Base-by-base conservation (phyloP, 257 asterid genomes). In the Scutellaria barbata region DNA sequence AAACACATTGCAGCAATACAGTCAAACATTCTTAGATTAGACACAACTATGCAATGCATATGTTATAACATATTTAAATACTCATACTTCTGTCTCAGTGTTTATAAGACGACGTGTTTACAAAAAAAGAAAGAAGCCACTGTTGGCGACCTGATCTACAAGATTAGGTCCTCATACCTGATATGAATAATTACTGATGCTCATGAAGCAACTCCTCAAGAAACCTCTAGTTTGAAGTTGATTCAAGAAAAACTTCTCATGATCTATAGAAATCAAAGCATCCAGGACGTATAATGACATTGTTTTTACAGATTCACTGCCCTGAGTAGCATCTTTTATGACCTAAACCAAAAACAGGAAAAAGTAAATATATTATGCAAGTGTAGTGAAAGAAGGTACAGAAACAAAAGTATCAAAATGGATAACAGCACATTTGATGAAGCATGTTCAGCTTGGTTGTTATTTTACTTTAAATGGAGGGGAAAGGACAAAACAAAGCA, bases 181-280 rank as follows among this genome's bases (percentile, higher is more conserved):
- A 82, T 76, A 85, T 16, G 96, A 84, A 82, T 84, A 81, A 74
- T 84, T 92, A 78, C 89, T 84, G 77, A 95, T 87, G 86, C 77
- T 85, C 83, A 76, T 47, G 69, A 91, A 81, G 88, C 96, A 88
- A 65, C 92, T 78, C 85, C 95, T 83, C 81, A 94, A 76, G 83
- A 91, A 94, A 71, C 99, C 98, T 83, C 92, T 85, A 75, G 95
- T 89, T 63, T 91, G 96, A 78, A 95, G 90, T 80, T 89, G 98
- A 79, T 81, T 79, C 82, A 91, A 83, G 85, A 95, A 95, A 80
- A 78, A 85, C 79, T 89, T 95, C 68, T 95, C 98, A 60, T 87
- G 93, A 81, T 95, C 99, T 72, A 92, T 79, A 74, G 90, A 82
- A 68, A 95, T 82, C 68, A 95, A 69, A 48, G 96, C 93, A 85